Conservation (phyloP, 331 rosid genomes). For the Acacia pycnantha region DNA sequence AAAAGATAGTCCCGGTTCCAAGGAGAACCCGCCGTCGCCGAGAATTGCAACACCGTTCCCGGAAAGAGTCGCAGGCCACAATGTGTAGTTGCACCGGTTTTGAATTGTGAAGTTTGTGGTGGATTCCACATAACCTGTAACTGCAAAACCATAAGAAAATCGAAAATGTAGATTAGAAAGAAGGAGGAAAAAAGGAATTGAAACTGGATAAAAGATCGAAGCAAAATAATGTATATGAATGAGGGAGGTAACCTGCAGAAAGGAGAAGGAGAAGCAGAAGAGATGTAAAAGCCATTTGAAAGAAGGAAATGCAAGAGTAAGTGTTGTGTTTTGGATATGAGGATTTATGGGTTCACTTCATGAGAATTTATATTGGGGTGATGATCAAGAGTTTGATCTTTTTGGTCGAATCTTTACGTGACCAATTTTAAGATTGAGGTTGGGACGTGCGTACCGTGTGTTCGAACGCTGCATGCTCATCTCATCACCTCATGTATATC, state of each 20-base stretch:
- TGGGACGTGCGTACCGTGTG: neutral
- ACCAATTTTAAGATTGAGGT: constrained; percentile 38
- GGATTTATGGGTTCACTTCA: neutral
- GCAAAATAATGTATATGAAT: neutral
- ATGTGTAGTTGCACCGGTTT: constrained; percentile 50
- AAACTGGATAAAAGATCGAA: neutral
- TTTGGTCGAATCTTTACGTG: constrained; percentile 48
- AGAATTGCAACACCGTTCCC: constrained; percentile 44
- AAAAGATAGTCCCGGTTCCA: constrained; percentile 34
- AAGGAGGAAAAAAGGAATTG: neutral
- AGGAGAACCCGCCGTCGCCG: constrained; percentile 52
- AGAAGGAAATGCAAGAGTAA: neutral
- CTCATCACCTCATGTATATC: neutral
- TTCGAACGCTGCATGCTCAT: neutral
- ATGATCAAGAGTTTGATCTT: neutral
- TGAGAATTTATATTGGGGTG: constrained; percentile 26
- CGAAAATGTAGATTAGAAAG: neutral
- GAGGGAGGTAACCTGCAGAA: constrained; percentile 40
- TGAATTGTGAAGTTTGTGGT: constrained; percentile 44
- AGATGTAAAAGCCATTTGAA: neutral
- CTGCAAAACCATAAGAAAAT: neutral
- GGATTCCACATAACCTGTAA: constrained; percentile 32
- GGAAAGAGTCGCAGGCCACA: constrained; percentile 66
- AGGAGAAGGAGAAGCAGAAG: constrained; percentile 27
- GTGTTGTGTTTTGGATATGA: neutral